A percentile compares a stretch with the other conserved stretches of the same genome.
Conservation (phyloP, 495 filamentous ascomycete species). For the Aspergillus panamensis region DNA sequence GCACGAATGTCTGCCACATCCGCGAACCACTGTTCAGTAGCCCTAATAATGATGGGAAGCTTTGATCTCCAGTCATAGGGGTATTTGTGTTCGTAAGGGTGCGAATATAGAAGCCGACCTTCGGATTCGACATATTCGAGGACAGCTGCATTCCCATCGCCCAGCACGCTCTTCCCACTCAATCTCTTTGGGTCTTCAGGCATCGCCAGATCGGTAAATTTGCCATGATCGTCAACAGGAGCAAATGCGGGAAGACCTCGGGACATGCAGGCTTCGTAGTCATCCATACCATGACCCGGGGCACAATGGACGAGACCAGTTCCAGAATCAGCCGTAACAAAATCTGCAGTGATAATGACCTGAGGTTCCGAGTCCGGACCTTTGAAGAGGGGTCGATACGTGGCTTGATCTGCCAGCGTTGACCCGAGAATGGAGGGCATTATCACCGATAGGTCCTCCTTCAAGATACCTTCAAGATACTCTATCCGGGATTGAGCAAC, state of each 20-base stretch:
- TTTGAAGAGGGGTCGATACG: conserved; percentile 65
- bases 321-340: conserved; percentile 82
- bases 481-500: conserved; percentile 65
- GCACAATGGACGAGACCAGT: conserved; percentile 92
- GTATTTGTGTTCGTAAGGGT: conserved; percentile 83
- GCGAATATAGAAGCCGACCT: conserved; percentile 57
- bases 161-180: conserved; percentile 57
- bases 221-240: conserved; percentile 76
- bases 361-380: conserved; percentile 51
- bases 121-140: conserved; percentile 57
- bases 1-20: conserved; percentile 79
- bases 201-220: conserved; percentile 72
- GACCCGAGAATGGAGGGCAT: conserved; percentile 58
- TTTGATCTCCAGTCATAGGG: conserved; percentile 98
- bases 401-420: conserved; percentile 55
- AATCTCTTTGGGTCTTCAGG: conserved; percentile 60
- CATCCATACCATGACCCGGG: conserved; percentile 94
- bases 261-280: conserved; percentile 76
- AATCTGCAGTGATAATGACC: conserved; percentile 73
- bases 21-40: conserved; percentile 97
- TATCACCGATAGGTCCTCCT: conserved; percentile 48
- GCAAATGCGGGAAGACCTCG: conserved; percentile 66
- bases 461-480: conserved; percentile 43
- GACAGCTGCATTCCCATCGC: conserved; percentile 64
- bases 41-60: conserved; percentile 80